Percentiles rank a stretch among this genome's conserved stretches.
These are phyloP conservation scores for Bruguiera sexangula DNA, from an alignment of 345 rosid species.

Conservation along the genomic window DNA sequence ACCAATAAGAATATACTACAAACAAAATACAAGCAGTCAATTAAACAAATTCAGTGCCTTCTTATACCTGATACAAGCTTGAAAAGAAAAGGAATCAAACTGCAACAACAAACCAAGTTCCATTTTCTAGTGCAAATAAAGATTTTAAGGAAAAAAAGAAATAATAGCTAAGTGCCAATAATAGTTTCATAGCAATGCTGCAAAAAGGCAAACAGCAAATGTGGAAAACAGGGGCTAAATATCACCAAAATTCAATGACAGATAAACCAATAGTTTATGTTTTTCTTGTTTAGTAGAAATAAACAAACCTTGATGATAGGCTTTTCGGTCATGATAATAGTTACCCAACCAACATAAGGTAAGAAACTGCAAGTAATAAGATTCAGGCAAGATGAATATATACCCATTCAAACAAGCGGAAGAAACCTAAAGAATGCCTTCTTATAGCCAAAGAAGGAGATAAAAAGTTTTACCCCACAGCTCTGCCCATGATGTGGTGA, in stretches of 20 bases:
- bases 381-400: constrained; percentile 4
- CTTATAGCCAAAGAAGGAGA: background rate
- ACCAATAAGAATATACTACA: constrained; percentile 83
- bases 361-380: constrained; percentile 48
- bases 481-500: constrained; percentile 71
- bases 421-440: background rate
- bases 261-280: too few species aligned
- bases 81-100: background rate
- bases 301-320: constrained; percentile 67
- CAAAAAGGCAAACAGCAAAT: too few species aligned
- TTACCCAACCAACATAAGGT: constrained; percentile 78
- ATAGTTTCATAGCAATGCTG: too few species aligned
- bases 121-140: background rate
- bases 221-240: too few species aligned
- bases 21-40: constrained; percentile 1
- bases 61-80: too few species aligned
- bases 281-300: background rate
- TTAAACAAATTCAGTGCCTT: background rate
- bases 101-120: background rate
- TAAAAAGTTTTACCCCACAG: constrained; percentile 54
- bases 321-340: constrained; percentile 70
- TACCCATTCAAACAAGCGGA: background rate
- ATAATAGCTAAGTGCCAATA: too few species aligned
- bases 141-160: too few species aligned
- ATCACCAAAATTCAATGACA: too few species aligned